Percentiles rank a stretch among this genome's conserved stretches.
phyloP scores from a whole-genome alignment of 768 basidiomycete genomes.

The Boletus edulis region DNA sequence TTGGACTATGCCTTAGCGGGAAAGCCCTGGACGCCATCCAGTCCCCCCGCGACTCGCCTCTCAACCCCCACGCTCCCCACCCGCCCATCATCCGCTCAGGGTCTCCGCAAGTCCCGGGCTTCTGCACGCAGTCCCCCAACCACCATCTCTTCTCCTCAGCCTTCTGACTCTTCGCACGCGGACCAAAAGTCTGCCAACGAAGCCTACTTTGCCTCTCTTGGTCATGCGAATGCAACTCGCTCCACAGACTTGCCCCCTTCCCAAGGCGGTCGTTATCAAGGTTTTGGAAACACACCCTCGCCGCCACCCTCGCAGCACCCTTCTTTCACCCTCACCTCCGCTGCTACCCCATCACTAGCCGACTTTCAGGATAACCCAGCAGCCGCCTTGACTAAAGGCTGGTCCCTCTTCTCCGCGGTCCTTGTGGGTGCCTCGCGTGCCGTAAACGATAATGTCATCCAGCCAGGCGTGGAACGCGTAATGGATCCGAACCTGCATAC shows the following conservation, averaged over 20 bases:
- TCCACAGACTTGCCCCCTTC: constrained; percentile 83
- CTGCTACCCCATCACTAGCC: constrained; percentile 69
- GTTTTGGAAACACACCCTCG: constrained; percentile 86
- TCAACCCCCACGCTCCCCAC: constrained; percentile 41
- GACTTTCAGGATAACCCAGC: constrained; percentile 88
- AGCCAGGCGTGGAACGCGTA: constrained; percentile 82
- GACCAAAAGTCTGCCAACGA: constrained; percentile 85
- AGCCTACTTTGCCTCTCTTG: constrained; percentile 79
- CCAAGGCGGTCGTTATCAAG: constrained; percentile 90
- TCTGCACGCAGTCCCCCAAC: constrained; percentile 52
- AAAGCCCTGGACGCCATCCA: constrained; percentile 74
- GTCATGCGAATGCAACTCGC: constrained; percentile 75
- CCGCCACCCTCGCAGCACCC: constrained; percentile 52
- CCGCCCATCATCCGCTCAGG: constrained; percentile 73
- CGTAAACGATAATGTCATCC: constrained; percentile 85
- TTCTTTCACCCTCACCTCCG: constrained; percentile 71
- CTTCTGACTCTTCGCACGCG: constrained; percentile 25
- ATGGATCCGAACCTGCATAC: constrained; percentile 79
- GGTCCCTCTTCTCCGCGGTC: constrained; percentile 91
- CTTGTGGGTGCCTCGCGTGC: constrained; percentile 75
- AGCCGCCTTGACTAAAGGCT: constrained; percentile 86
- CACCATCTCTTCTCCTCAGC: constrained; percentile 4
- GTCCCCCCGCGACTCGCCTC: constrained; percentile 53
- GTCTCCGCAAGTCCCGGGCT: constrained; percentile 84
- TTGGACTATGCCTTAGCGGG: constrained; percentile 75